phyloP scores from a whole-genome alignment of 148 eudicot species.

The Chenopodium berlandieri region DNA sequence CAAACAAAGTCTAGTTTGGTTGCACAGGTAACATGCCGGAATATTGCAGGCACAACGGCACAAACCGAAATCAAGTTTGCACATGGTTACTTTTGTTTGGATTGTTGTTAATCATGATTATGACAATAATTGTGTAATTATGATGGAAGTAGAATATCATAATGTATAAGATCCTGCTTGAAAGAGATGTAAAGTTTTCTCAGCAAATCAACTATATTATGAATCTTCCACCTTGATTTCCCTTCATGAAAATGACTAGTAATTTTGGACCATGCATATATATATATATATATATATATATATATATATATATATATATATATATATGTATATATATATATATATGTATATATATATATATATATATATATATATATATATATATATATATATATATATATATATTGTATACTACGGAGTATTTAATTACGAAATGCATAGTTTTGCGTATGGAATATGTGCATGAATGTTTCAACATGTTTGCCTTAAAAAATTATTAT shows the following conservation, averaged over 20 bases:
- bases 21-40: not conserved
- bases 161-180: not conserved
- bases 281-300: not conserved
- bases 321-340: not conserved
- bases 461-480: constrained; percentile 8
- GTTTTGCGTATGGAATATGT: too few relatives aligned
- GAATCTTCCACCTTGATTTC: constrained; percentile 1
- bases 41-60: not conserved
- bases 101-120: constrained; percentile 23
- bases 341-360: not conserved
- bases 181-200: not conserved
- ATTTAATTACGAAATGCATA: not conserved
- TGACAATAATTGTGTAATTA: constrained; percentile 11
- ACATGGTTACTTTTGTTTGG: constrained; percentile 6
- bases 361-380: too few relatives aligned
- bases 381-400: not conserved
- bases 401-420: too few relatives aligned
- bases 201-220: not conserved
- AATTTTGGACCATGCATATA: not conserved
- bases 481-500: not conserved
- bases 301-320: too few relatives aligned
- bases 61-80: constrained; percentile 7
- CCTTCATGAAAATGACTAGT: not conserved
- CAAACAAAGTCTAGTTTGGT: constrained; percentile 2
- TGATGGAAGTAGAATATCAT: not conserved